Evolutionary conservation across 2,329 filamentous ascomycete genomes (phyloP).

Genomic region (Stachybotrys echinatus): DNA sequence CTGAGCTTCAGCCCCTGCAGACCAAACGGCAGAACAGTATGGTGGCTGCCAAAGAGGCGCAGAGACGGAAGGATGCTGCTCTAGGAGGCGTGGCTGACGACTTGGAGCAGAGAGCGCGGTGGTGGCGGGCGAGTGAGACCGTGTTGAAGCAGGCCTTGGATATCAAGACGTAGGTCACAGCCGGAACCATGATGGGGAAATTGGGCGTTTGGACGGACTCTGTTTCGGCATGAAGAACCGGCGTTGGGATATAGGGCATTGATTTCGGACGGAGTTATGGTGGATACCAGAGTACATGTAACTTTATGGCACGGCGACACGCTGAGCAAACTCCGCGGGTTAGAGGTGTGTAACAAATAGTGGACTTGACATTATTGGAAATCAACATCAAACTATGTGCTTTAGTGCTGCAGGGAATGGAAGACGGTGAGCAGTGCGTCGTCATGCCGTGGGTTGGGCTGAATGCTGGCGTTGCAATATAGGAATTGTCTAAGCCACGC

Average conservation of each 20-base stretch:
- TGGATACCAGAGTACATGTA: too few relatives aligned
- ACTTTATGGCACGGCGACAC: too few relatives aligned
- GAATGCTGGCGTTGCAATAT: neutral
- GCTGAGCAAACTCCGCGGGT: too few relatives aligned
- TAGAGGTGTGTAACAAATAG: too few relatives aligned
- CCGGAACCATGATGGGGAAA: neutral
- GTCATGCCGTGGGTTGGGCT: neutral
- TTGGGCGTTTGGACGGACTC: neutral
- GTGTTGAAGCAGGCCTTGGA: constrained; percentile 59
- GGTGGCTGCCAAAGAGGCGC: constrained; percentile 65
- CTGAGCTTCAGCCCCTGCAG: constrained; percentile 65
- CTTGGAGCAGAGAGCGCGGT: constrained; percentile 68
- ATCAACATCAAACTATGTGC: too few relatives aligned
- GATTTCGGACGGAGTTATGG: neutral
- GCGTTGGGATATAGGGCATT: neutral
- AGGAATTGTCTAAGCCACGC: too few relatives aligned
- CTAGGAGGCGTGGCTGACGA: constrained; percentile 65
- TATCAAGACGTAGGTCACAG: constrained; percentile 32
- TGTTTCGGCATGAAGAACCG: neutral
- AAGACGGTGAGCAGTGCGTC: too few relatives aligned
- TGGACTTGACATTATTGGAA: too few relatives aligned
- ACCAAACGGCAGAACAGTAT: constrained; percentile 59
- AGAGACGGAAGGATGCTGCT: constrained; percentile 60
- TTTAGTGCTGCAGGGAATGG: too few relatives aligned
- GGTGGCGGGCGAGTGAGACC: constrained; percentile 66